A percentile compares a stretch with the other conserved stretches of the same genome.
phyloP scores from a whole-genome alignment of 208 protist species.

The Crithidia sp. region DNA sequence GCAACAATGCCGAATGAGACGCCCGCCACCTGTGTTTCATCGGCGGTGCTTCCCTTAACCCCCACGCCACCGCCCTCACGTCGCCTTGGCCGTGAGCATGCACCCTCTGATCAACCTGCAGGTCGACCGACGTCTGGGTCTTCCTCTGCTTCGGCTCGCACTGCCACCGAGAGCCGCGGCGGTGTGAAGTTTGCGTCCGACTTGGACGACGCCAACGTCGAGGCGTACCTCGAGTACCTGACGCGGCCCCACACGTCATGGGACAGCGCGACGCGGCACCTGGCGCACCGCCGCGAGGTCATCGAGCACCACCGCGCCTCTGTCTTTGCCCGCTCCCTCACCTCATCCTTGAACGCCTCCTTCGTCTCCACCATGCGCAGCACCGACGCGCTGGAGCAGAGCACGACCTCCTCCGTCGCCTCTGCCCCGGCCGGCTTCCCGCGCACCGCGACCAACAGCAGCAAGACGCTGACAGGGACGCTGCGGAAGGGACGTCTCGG shows the following conservation, averaged over 20 bases:
- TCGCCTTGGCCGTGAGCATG: neutral
- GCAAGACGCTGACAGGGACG: constrained; percentile 38
- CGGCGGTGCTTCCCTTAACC: neutral
- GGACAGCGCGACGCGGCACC: constrained; percentile 61
- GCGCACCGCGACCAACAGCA: constrained; percentile 37
- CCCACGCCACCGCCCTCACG: constrained; percentile 1
- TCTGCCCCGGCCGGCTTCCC: constrained; percentile 44
- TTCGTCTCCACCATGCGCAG: constrained; percentile 41
- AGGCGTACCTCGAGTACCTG: constrained; percentile 88
- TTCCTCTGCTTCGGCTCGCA: neutral
- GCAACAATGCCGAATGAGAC: neutral
- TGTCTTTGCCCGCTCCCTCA: constrained; percentile 58
- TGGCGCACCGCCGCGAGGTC: constrained; percentile 42
- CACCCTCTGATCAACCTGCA: neutral
- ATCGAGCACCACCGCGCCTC: constrained; percentile 51
- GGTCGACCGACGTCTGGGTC: neutral
- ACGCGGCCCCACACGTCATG: constrained; percentile 88
- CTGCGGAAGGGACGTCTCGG: constrained; percentile 48
- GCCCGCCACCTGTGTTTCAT: neutral
- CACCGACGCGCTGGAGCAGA: constrained; percentile 22
- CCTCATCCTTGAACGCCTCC: constrained; percentile 42
- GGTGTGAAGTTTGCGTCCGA: constrained; percentile 54
- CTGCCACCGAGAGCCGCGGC: neutral
- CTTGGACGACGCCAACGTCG: constrained; percentile 73
- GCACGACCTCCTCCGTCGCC: constrained; percentile 35